Percentiles rank a stretch among this genome's conserved stretches.
Evolutionary conservation across 208 protist species (phyloP).

Genomic region (Wallacemonas rigidus): DNA sequence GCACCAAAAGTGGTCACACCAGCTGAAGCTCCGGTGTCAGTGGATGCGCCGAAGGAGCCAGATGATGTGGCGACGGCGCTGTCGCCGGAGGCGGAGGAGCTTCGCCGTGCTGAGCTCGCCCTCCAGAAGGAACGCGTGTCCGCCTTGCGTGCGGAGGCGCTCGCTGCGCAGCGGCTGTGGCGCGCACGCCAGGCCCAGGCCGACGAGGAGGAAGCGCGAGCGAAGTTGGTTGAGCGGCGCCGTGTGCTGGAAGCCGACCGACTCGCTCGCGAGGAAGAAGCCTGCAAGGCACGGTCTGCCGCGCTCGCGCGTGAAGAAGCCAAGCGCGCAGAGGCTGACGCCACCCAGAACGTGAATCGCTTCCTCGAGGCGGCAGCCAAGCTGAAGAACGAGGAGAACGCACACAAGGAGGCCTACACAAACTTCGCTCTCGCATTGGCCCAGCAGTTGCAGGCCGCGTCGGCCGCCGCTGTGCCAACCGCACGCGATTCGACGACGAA

Average conservation of each 20-base stretch:
- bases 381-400: slow-evolving; percentile 19
- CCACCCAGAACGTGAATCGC: slow-evolving; percentile 31
- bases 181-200: slow-evolving; percentile 14
- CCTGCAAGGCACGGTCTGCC: slow-evolving; percentile 7
- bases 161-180: slow-evolving; percentile 11
- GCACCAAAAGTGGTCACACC: neutral
- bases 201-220: slow-evolving; percentile 36
- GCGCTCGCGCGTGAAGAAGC: slow-evolving; percentile 9
- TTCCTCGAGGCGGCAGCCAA: slow-evolving; percentile 23
- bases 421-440: slow-evolving; percentile 1
- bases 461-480: too few species aligned
- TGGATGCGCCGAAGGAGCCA: neutral
- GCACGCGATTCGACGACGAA: too few species aligned
- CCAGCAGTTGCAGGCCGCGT: neutral
- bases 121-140: slow-evolving; percentile 5
- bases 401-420: slow-evolving; percentile 19
- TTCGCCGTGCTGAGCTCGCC: neutral
- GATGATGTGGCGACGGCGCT: slow-evolving; percentile 22
- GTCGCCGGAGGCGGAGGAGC: slow-evolving; percentile 32
- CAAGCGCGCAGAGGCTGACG: slow-evolving; percentile 14
- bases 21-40: neutral
- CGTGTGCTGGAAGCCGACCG: slow-evolving; percentile 30
- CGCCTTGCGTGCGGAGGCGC: slow-evolving; percentile 10
- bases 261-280: slow-evolving; percentile 21
- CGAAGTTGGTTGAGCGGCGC: slow-evolving; percentile 30